Base-by-base conservation (phyloP, 1,284 basidiomycete species). In the Tilletiopsis washingtonensis region DNA sequence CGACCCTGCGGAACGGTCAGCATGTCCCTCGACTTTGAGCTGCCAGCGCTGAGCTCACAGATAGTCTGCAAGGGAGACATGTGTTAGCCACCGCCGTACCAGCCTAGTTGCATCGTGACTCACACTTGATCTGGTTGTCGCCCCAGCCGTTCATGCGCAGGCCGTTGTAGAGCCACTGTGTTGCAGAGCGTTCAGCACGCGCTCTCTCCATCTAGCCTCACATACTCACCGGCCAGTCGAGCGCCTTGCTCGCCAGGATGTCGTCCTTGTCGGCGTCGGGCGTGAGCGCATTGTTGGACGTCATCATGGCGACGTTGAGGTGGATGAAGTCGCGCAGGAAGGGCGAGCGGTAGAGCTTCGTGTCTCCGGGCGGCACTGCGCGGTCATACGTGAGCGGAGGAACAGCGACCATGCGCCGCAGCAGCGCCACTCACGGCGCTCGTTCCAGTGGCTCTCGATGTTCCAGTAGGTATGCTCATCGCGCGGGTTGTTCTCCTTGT, bases 181-280 rank as follows among this genome's bases (percentile, higher is more conserved):
- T n/a, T n/a, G n/a, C n/a, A n/a, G n/a, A n/a, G n/a, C n/a, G n/a
- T n/a, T n/a, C n/a, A n/a, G n/a, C n/a, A n/a, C n/a, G n/a, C n/a
- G n/a, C n/a, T n/a, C n/a, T n/a, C n/a, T n/a, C n/a, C n/a, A n/a
- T n/a, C n/a, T n/a, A n/a, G n/a, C n/a, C n/a, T n/a, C n/a, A n/a
- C n/a, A n/a, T n/a, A n/a, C n/a, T n/a, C n/a, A n/a, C n/a, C n/a
- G 93, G 93, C 93, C 94, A 98, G 72, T 98, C 91, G 42, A 80
- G 79, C 0, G 93, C 91, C 63, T 81, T 82, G 29, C 89, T 93
- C 0, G 93, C 91, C 45, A 98, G 82, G 62, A 96, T 89, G 73
- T 98, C 93, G 62, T 91, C 88, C 77, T 98, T 98, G 78, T 98
- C 93, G 0, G 91, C 88, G 67, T 98, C 91, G 0, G 93, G 93